Evolutionary conservation across 768 basidiomycete species (phyloP), one percentile per base, ranked within the genome.

Genomic region (Brasilioporus rufonigricans): DNA sequence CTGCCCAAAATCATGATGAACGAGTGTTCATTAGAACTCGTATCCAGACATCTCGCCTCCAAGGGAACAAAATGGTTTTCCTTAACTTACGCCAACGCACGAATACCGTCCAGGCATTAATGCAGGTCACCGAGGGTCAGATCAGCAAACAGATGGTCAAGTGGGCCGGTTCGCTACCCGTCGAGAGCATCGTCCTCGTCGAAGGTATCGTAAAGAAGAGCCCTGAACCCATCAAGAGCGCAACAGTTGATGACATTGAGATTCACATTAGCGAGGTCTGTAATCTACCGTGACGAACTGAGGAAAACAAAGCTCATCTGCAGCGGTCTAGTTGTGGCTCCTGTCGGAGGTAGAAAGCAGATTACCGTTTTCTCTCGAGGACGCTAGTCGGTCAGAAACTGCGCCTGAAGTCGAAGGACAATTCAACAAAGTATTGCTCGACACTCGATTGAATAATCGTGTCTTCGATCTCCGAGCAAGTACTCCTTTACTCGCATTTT

Each of bases 121-220:
- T 96, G 56, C 72, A 77, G 45, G 83, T 89, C 23, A 75, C 87
- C 11, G 80, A 84, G 12, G 88, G 83, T 44, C 85, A 82, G 64
- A 80, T 98, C 26, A 95, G 92, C 58, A 98, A 95, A 74, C 94
- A 96, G 70, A 99, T 99, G 97, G 83, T 93, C 36, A 97, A 93
- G 73, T 98, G 90, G 89, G 83, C 87, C 18, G 85, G 85, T 19
- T 68, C 82, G 24, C 74, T 98, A 47, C 76, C 86, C 26, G 82
- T 82, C 63, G 97, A 99, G 76, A 91, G 88, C 55, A 94, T 99
- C 65, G 87, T 98, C 6, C 82, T 95, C 23, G 88, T 96, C 6
- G 88, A 94, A 72, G 96, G 93, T 36, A 65, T 77, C 49, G 89
- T 95, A 40, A 83, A 85, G 69, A 87, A 84, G 71, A 83, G 87